Percentiles rank a stretch among this genome's conserved stretches.
phyloP scores from a whole-genome alignment of 2,329 filamentous ascomycete species.

The Cordyceps javanica region DNA sequence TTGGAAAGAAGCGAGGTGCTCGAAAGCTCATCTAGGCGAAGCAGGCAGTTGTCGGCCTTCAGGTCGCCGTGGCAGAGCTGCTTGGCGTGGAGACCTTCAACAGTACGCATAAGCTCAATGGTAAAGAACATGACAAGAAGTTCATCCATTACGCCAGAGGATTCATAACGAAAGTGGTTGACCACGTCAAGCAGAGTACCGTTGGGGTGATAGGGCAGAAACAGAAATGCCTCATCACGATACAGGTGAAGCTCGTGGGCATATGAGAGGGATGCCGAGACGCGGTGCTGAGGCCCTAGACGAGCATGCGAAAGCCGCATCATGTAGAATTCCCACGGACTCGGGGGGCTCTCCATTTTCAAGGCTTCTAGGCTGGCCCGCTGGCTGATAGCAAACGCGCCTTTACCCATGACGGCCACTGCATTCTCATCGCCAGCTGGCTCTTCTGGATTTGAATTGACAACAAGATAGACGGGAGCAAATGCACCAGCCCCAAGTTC shows the following conservation, averaged over 20 bases:
- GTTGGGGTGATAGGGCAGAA: conserved; percentile 82
- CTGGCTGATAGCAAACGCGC: conserved; percentile 48
- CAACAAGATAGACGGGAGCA: conserved; percentile 88
- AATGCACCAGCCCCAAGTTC: conserved; percentile 92
- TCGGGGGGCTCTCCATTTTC: conserved; percentile 89
- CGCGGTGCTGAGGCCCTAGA: conserved; percentile 64
- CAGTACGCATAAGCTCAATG: conserved; percentile 81
- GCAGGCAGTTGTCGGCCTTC: conserved; percentile 91
- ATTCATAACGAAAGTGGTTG: conserved; percentile 72
- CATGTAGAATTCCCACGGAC: conserved; percentile 94
- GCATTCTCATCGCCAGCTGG: conserved; percentile 39
- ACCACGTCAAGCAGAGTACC: conserved; percentile 93
- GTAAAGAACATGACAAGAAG: conserved; percentile 90
- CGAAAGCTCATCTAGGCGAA: conserved; percentile 61
- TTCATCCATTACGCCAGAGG: conserved; percentile 78
- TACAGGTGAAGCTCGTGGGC: conserved; percentile 92
- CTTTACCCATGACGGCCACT: conserved; percentile 52
- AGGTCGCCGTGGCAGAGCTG: conserved; percentile 86
- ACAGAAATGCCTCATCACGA: conserved; percentile 79
- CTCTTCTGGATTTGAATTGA: conserved; percentile 55
- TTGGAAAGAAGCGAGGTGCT: conserved; percentile 43
- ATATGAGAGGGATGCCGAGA: conserved; percentile 69
- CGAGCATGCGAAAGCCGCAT: conserved; percentile 76
- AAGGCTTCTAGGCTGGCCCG: conserved; percentile 70
- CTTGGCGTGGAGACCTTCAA: conserved; percentile 78